Conservation (phyloP, 345 rosid genomes). For the Sonneratia alba region DNA sequence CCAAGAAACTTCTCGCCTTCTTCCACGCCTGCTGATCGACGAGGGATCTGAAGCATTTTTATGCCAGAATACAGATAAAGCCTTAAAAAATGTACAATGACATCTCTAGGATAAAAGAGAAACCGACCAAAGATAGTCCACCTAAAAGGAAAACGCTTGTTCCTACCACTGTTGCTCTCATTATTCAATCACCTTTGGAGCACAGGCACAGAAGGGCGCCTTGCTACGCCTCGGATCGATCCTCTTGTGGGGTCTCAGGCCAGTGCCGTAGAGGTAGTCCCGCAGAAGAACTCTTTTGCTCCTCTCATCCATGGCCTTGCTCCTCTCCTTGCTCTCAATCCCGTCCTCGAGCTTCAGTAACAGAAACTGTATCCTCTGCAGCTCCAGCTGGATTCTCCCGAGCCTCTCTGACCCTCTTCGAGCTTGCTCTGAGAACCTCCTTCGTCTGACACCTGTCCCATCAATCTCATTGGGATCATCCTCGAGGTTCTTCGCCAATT, state of each 20-base stretch:
- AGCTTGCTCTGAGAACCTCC: conserved; percentile 60
- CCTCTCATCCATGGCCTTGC: conserved; percentile 27
- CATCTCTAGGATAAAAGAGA: background rate
- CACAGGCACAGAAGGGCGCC: conserved; percentile 34
- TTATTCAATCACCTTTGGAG: conserved; percentile 5
- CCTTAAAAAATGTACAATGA: background rate
- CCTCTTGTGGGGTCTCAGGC: conserved; percentile 11
- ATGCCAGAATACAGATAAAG: background rate
- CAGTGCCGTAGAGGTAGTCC: conserved; percentile 70
- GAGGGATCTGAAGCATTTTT: background rate
- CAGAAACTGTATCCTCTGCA: conserved; percentile 76
- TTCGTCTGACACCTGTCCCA: conserved; percentile 28
- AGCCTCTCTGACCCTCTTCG: conserved; percentile 78
- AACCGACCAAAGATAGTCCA: background rate
- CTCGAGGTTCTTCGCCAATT: conserved; percentile 43
- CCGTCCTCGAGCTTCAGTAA: conserved; percentile 62
- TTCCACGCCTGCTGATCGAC: background rate
- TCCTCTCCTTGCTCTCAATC: conserved; percentile 42
- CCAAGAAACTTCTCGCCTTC: background rate
- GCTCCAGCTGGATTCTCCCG: conserved; percentile 78
- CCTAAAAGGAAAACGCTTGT: background rate
- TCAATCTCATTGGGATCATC: conserved; percentile 38
- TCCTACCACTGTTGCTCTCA: background rate
- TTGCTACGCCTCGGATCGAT: conserved; percentile 39
- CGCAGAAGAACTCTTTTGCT: conserved; percentile 61